Conservation (phyloP, 2,329 filamentous ascomycete species). For the Aspergillus sp. region DNA sequence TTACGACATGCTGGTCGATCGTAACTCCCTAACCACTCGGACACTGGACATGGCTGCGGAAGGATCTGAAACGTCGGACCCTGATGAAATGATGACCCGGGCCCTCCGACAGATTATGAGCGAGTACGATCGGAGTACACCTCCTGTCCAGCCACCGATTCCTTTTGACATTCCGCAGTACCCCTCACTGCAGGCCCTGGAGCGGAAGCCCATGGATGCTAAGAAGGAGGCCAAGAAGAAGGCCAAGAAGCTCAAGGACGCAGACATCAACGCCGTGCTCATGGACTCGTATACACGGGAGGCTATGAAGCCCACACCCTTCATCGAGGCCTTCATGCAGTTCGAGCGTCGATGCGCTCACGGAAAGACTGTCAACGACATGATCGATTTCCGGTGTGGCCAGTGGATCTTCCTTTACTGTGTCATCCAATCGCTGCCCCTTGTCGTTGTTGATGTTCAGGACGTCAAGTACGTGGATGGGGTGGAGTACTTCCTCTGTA, state of each 20-base stretch:
- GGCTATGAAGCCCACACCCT: conserved; percentile 54
- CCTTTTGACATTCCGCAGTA: conserved; percentile 85
- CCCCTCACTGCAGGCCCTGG: conserved; percentile 67
- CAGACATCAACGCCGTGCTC: conserved; percentile 76
- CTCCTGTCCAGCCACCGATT: conserved; percentile 86
- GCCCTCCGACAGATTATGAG: conserved; percentile 77
- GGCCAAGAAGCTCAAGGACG: conserved; percentile 71
- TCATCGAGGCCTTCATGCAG: conserved; percentile 51
- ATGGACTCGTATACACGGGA: conserved; percentile 80
- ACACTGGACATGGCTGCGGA: conserved; percentile 68
- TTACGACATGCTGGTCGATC: conserved; percentile 87
- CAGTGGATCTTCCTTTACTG: conserved; percentile 57
- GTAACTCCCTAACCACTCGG: conserved; percentile 74
- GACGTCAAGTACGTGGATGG: conserved; percentile 47
- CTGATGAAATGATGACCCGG: conserved; percentile 62
- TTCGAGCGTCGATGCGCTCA: conserved; percentile 49
- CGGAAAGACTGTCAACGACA: conserved; percentile 48
- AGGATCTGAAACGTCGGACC: conserved; percentile 49
- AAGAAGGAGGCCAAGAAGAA: conserved; percentile 76
- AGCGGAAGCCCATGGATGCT: conserved; percentile 64
- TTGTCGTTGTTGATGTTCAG: conserved; percentile 53
- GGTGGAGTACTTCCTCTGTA: conserved; percentile 54
- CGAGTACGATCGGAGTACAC: conserved; percentile 86
- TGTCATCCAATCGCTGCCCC: conserved; percentile 52
- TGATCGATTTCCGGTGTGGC: conserved; percentile 50